Evolutionary conservation across 768 basidiomycete genomes (phyloP), one percentile per base, ranked within the genome.

Genomic region (Gyrodon lividus): DNA sequence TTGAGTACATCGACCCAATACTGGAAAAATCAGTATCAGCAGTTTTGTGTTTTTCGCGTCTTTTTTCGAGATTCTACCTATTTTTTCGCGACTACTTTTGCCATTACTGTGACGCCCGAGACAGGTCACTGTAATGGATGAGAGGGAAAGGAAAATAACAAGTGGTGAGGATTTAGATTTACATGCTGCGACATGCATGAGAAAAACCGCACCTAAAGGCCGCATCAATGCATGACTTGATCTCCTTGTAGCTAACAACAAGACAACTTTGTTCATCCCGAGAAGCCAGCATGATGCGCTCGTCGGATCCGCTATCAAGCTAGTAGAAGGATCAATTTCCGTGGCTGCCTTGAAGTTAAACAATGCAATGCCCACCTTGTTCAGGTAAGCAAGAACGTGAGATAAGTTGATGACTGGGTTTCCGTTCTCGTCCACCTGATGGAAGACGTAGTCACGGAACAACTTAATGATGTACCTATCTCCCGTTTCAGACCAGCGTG

Each of bases 391-490:
- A 20, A 99, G 72, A 10, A 99, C 95, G 71, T 98, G 95, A 0
- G 86, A 81, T 53, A 99, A 71, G 64, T 95, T 94, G 50, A 98
- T 77, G 16, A 97, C 83, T 0, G 97, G 95, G 47, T 87, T 84
- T 9, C 92, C 91, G 58, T 82, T 79, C 63, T 93, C 91, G 57
- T 97, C 94, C 37, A 97, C 87, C 68, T 97, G 94, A 65, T 99
- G 97, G 70, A 99, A 99, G 22, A 99, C 94, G 60, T 90, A 95
- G 69, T 99, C 97, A 16, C 97, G 82, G 79, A 99, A 98, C 41
- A 99, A 80, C 76, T 97, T 98, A 76, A 99, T 81, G 65, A 98
- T 92, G 67, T 99, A 99, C 54, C 96, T 77, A 64, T 99, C 97
- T 2, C 97, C 97, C 0, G 97, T 98, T 65, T 99, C 97, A 12